Evolutionary conservation across 2,329 filamentous ascomycete species (phyloP).

Genomic region (Fusarium papillatum): DNA sequence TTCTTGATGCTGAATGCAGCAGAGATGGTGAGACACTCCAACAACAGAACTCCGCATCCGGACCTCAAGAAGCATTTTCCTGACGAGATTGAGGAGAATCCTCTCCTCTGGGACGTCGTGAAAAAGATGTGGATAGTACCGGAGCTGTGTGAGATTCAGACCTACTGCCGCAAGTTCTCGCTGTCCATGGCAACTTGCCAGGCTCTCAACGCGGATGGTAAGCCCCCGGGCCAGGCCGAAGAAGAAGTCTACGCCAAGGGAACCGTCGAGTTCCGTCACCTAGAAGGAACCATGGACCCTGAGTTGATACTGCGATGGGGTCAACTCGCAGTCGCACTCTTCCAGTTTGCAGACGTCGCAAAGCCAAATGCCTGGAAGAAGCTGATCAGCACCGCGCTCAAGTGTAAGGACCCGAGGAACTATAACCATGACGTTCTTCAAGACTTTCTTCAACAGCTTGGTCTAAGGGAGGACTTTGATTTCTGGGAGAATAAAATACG

Average conservation of each 20-base stretch:
- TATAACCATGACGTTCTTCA: constrained; percentile 16
- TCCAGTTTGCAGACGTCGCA: constrained; percentile 36
- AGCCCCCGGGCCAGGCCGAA: background rate
- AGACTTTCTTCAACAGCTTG: constrained; percentile 24
- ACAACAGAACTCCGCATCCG: background rate
- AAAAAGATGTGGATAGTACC: constrained; percentile 21
- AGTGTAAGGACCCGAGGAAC: background rate
- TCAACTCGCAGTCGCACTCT: constrained; percentile 33
- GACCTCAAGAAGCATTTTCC: constrained; percentile 29
- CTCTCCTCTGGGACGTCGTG: constrained; percentile 3
- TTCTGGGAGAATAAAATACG: constrained; percentile 22
- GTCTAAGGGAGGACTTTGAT: constrained; percentile 16
- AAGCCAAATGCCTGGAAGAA: constrained; percentile 18
- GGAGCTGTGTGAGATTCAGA: background rate
- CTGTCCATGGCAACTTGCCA: constrained; percentile 2
- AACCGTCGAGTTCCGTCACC: constrained; percentile 36
- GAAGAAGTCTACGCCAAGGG: background rate
- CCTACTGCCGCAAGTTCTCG: background rate
- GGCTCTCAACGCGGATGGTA: background rate
- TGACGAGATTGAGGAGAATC: background rate
- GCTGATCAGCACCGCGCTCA: constrained; percentile 5
- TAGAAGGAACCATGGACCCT: constrained; percentile 36
- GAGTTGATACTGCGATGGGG: constrained; percentile 33
- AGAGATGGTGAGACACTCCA: background rate
- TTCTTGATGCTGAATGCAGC: background rate